Percentiles rank a stretch among this genome's conserved stretches.
Evolutionary conservation across 1,284 basidiomycete genomes (phyloP).

Genomic region (Naganishia sp.): DNA sequence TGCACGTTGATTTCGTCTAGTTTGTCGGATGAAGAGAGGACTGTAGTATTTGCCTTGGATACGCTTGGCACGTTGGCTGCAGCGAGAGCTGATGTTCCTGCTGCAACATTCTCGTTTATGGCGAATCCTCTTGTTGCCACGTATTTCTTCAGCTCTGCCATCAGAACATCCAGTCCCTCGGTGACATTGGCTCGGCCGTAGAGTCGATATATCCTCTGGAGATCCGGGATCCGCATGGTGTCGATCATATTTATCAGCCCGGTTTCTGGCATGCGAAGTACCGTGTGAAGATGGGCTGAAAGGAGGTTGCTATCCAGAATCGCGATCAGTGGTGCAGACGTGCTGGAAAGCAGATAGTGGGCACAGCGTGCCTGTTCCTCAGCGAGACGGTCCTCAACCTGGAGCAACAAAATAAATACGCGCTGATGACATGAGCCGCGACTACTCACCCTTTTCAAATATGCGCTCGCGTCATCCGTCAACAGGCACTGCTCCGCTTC

Average conservation of each 20-base stretch:
- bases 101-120: conserved; percentile 65
- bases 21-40: conserved; percentile 24
- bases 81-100: conserved; percentile 48
- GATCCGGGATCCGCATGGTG: conserved; percentile 71
- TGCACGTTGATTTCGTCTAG: conserved; percentile 15
- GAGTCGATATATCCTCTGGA: conserved; percentile 77
- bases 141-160: conserved; percentile 71
- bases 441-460: conserved; percentile 69
- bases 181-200: conserved; percentile 67
- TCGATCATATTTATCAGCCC: conserved; percentile 90
- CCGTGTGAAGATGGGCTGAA: conserved; percentile 69
- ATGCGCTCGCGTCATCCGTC: conserved; percentile 77
- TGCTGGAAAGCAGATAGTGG: conserved; percentile 78
- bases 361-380: conserved; percentile 86
- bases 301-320: conserved; percentile 80
- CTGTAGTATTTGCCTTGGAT: conserved; percentile 25
- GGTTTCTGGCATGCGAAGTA: conserved; percentile 79
- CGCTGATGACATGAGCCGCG: neutral
- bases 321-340: conserved; percentile 67
- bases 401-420: conserved; percentile 17
- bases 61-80: conserved; percentile 26
- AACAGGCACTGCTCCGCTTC: conserved; percentile 75
- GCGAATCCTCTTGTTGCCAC: conserved; percentile 74
- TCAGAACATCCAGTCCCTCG: conserved; percentile 66
- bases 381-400: conserved; percentile 81